These are phyloP conservation scores for Nothophaeocryptopus gaeumannii DNA, from an alignment of 2,329 filamentous ascomycete species.

Conservation along the genomic window DNA sequence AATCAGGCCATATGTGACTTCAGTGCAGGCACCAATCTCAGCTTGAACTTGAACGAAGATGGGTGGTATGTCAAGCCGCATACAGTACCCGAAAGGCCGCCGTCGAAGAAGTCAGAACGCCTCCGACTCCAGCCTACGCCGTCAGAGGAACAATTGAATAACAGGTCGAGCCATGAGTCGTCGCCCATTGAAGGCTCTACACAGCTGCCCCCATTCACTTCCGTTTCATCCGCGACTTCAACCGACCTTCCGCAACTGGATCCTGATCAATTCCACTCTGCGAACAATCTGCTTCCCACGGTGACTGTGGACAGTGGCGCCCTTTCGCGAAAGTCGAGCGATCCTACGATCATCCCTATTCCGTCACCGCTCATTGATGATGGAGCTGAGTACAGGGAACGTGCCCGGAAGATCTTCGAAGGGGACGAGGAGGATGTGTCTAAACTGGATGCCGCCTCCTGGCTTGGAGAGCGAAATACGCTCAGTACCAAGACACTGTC, in stretches of 20 bases:
- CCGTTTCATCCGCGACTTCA: background rate
- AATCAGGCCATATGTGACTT: slow-evolving; percentile 26
- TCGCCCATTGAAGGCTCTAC: slow-evolving; percentile 14
- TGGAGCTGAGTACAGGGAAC: slow-evolving; percentile 65
- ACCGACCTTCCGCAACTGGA: background rate
- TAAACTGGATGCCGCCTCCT: slow-evolving; percentile 77
- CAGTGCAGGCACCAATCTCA: slow-evolving; percentile 25
- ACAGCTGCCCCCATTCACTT: slow-evolving; percentile 7
- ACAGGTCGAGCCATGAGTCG: slow-evolving; percentile 4
- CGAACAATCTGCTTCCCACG: slow-evolving; percentile 24
- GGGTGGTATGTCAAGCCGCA: slow-evolving; percentile 26
- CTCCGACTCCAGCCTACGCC: slow-evolving; percentile 34
- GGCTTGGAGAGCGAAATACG: slow-evolving; percentile 71
- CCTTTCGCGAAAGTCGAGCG: slow-evolving; percentile 36
- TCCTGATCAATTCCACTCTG: slow-evolving; percentile 19
- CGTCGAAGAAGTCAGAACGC: slow-evolving; percentile 24
- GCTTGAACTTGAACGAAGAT: slow-evolving; percentile 25
- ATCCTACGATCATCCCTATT: slow-evolving; percentile 19
- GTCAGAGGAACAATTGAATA: slow-evolving; percentile 29
- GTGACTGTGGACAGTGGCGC: slow-evolving; percentile 51
- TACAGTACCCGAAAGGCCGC: slow-evolving; percentile 18
- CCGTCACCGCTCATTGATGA: slow-evolving; percentile 25
- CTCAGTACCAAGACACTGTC: slow-evolving; percentile 55
- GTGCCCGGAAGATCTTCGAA: slow-evolving; percentile 78
- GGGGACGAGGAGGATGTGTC: slow-evolving; percentile 78